Percentiles rank a stretch among this genome's conserved stretches.
Evolutionary conservation across 768 basidiomycete genomes (phyloP).

Genomic region (Tulasnella calospora): DNA sequence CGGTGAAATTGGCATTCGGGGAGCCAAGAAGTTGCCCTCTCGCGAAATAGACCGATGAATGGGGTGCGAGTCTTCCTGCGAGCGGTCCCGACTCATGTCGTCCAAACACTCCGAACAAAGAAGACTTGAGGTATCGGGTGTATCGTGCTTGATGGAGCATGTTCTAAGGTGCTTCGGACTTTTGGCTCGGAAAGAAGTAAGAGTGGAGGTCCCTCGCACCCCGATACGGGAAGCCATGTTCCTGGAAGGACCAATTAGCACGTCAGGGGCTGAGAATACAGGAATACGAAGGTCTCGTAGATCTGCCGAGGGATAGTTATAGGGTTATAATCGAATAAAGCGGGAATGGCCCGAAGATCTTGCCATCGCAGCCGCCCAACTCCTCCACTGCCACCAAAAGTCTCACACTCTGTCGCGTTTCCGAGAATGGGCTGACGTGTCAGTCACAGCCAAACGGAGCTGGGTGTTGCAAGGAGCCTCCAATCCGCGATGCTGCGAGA

Average conservation of each 20-base stretch:
- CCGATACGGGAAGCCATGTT: neutral
- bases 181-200: slow-evolving; percentile 4
- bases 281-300: slow-evolving; percentile 7
- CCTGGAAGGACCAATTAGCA: neutral
- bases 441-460: neutral
- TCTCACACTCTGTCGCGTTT: neutral
- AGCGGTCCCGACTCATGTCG: slow-evolving; percentile 7
- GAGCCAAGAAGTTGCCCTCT: slow-evolving; percentile 1
- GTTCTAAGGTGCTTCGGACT: neutral
- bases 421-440: neutral
- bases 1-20: slow-evolving; percentile 11
- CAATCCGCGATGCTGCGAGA: neutral
- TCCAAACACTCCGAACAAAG: slow-evolving; percentile 8
- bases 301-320: slow-evolving; percentile 7
- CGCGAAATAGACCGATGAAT: slow-evolving; percentile 2
- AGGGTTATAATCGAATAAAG: slow-evolving; percentile 8
- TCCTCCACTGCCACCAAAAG: neutral
- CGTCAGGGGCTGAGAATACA: neutral
- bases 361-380: neutral
- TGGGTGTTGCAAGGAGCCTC: neutral
- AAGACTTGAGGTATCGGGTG: neutral
- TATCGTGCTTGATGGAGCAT: slow-evolving; percentile 6
- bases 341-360: slow-evolving; percentile 6
- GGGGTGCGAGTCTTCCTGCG: neutral
- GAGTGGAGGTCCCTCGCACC: neutral